These are phyloP conservation scores for Ophiostoma pallidulum DNA, from an alignment of 2,329 filamentous ascomycete species.

Conservation along the genomic window DNA sequence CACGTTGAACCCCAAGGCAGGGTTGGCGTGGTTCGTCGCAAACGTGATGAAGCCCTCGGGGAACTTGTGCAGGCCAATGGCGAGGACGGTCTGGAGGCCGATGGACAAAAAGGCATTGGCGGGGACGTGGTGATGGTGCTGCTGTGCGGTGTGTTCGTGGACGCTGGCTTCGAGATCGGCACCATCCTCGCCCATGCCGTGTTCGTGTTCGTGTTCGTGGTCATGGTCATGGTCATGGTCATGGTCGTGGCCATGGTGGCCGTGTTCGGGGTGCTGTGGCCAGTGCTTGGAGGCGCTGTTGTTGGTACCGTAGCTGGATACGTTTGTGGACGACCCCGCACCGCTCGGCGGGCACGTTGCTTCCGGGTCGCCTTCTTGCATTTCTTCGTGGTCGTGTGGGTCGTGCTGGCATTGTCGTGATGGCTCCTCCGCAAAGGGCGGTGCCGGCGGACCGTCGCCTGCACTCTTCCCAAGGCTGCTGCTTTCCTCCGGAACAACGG, in stretches of 20 bases:
- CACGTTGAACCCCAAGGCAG: conserved; percentile 76
- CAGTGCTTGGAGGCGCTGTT: not conserved
- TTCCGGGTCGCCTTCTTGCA: conserved; percentile 19
- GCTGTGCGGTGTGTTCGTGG: conserved; percentile 25
- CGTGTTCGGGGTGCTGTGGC: no score
- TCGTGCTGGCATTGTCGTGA: not conserved
- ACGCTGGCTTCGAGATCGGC: conserved; percentile 14
- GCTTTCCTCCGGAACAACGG: conserved; percentile 27
- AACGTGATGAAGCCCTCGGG: conserved; percentile 86
- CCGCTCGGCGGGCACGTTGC: not conserved
- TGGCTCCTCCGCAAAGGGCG: no score
- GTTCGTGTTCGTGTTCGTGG: conserved; percentile 4
- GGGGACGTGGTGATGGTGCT: conserved; percentile 88
- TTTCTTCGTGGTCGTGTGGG: conserved; percentile 21
- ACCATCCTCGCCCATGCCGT: conserved; percentile 14
- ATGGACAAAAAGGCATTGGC: conserved; percentile 90
- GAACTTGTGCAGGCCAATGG: conserved; percentile 92
- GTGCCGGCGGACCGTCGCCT: no score
- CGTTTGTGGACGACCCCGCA: conserved; percentile 1
- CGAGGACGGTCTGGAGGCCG: conserved; percentile 89
- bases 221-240: conserved; percentile 7
- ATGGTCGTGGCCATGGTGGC: not conserved
- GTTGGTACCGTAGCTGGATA: conserved; percentile 19
- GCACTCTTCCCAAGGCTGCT: no score
- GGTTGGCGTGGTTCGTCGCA: conserved; percentile 93